Percentiles rank a stretch among this genome's conserved stretches.
phyloP scores from a whole-genome alignment of 106 monocot species.

The Gastrodia elata region DNA sequence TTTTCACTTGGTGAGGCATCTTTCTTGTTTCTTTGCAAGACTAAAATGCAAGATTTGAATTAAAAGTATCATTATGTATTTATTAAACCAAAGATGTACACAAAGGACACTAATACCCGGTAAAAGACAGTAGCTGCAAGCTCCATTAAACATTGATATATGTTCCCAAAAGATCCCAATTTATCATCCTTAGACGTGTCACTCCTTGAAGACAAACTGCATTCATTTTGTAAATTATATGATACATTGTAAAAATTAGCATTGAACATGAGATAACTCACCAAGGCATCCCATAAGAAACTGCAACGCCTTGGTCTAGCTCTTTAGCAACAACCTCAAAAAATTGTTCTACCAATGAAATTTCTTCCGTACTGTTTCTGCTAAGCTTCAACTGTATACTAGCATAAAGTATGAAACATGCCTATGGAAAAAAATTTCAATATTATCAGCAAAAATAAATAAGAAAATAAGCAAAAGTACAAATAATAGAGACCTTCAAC shows the following conservation, averaged over 20 bases:
- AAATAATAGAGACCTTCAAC: conserved; percentile 44
- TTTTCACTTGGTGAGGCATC: conserved; percentile 27
- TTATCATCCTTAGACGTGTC: conserved; percentile 65
- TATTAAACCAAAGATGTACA: not conserved
- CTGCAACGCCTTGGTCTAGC: conserved; percentile 41
- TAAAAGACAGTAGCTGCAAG: conserved; percentile 69
- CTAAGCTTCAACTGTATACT: conserved; percentile 50
- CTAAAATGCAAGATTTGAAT: conserved; percentile 20
- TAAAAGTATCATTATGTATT: not conserved
- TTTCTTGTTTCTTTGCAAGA: conserved; percentile 33
- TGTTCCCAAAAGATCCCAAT: conserved; percentile 24
- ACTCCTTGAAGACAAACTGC: conserved; percentile 24
- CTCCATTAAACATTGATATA: conserved; percentile 53
- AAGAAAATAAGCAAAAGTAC: conserved; percentile 3
- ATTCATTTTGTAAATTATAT: not conserved
- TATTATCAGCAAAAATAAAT: conserved; percentile 1
- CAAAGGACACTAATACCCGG: conserved; percentile 30
- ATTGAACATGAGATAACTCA: conserved; percentile 6
- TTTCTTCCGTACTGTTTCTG: conserved; percentile 33
- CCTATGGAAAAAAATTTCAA: conserved; percentile 23
- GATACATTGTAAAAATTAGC: not conserved
- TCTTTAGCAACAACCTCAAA: conserved; percentile 70
- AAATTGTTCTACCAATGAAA: conserved; percentile 41
- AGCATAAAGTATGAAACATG: conserved; percentile 54
- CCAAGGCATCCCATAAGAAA: conserved; percentile 29